Evolutionary conservation across 2,329 filamentous ascomycete genomes (phyloP), one percentile per base, ranked within the genome.

Genomic region (Pseudocercospora fuligena): DNA sequence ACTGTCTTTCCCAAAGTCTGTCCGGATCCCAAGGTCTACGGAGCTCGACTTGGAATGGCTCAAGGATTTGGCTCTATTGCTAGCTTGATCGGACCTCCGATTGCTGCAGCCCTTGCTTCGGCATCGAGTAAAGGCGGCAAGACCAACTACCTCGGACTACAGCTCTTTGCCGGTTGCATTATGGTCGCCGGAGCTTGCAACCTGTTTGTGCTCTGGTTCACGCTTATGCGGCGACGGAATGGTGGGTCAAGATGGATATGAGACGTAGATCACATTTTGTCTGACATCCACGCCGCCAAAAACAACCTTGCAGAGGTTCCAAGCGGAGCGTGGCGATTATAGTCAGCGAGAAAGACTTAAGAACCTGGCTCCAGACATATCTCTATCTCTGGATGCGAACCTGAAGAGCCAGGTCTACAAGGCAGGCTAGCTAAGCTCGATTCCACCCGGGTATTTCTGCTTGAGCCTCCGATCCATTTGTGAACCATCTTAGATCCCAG

Each of bases 31-130:
- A 80, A 77, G 21, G 82, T 83, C 33, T 78, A 80, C 3, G 83
- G 83, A 0, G 80, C 81, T 9, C 74, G 82, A 21, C 78, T 83
- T 51, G 83, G 83, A 0, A 84, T 84, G 80, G 80, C 82, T 1
- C 80, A 84, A 64, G 78, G 76, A 0, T 77, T 84, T 43, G 78
- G 81, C 14, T 80, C 79, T 1, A 59, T 84, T 33, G 81, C 80
- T 0, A 79, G 75, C 25, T 72, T 85, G 59, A 80, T 80, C 5
- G 82, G 82, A 0, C 80, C 81, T 11, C 82, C 83, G 0, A 80
- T 84, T 66, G 82, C 81, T 1, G 82, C 82, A 2, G 80, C 80
- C 2, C 60, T 84, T 63, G 64, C 67, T 29, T 58, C 56, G 3
- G 66, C 53, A 43, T 73, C 61, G 29, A 71, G 61, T 47, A 46